These are phyloP conservation scores for Jamesozyma lodderae DNA, from an alignment of 805 yeast species.

Conservation along the genomic window DNA sequence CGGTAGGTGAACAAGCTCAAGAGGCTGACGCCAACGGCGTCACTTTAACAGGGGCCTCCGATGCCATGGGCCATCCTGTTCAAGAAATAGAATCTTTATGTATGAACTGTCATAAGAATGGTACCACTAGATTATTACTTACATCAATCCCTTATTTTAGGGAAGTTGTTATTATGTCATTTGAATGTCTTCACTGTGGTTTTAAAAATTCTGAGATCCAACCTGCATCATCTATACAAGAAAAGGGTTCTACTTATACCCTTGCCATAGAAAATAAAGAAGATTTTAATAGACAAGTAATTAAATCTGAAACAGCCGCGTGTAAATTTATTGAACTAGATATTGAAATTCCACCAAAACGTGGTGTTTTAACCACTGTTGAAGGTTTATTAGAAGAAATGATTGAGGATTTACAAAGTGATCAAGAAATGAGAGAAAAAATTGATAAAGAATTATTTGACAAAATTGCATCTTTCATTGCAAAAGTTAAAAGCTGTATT, in stretches of 20 bases:
- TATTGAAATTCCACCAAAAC: constrained; percentile 89
- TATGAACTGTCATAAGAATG: constrained; percentile 88
- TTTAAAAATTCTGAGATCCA: constrained; percentile 87
- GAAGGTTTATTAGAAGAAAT: constrained; percentile 85
- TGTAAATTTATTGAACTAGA: constrained; percentile 78
- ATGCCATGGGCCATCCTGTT: constrained; percentile 85
- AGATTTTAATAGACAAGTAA: constrained; percentile 84
- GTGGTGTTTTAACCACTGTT: constrained; percentile 86
- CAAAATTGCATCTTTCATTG: constrained; percentile 64
- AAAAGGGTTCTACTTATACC: constrained; percentile 69
- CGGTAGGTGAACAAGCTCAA: constrained; percentile 55
- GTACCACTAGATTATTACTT: constrained; percentile 71
- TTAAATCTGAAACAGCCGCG: constrained; percentile 79
- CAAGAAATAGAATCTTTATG: constrained; percentile 93
- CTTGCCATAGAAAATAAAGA: constrained; percentile 56
- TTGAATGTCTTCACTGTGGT: constrained; percentile 91
- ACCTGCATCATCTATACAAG: constrained; percentile 89
- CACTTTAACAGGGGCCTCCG: constrained; percentile 64
- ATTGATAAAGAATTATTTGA: constrained; percentile 66
- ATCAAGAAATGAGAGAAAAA: constrained; percentile 71
- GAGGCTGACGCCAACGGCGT: constrained; percentile 33
- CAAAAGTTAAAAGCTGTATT: constrained; percentile 48
- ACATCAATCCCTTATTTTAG: constrained; percentile 88
- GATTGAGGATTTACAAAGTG: constrained; percentile 67
- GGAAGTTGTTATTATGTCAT: constrained; percentile 88